These are phyloP conservation scores for Posidonia oceanica DNA, from an alignment of 116 monocot species.

Conservation along the genomic window DNA sequence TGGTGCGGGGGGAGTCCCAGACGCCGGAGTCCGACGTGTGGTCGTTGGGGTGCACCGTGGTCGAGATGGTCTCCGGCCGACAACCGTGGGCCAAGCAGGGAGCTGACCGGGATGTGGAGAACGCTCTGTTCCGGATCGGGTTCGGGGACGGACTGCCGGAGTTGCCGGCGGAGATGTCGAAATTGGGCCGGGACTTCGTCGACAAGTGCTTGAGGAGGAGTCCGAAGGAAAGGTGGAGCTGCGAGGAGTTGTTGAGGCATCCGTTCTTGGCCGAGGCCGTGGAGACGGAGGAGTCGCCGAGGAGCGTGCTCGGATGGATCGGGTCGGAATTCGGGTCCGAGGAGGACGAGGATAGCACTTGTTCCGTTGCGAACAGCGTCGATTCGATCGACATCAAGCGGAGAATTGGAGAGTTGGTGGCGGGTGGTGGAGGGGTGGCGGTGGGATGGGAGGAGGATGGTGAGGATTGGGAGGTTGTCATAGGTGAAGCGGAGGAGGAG, in stretches of 20 bases:
- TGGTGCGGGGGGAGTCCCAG: slow-evolving; percentile 15
- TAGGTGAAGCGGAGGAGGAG: neutral
- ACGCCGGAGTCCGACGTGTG: slow-evolving; percentile 25
- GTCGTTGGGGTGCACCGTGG: slow-evolving; percentile 45
- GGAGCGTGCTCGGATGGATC: slow-evolving; percentile 11
- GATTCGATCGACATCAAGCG: neutral
- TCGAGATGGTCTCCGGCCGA: slow-evolving; percentile 36
- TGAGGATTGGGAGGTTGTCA: slow-evolving; percentile 16
- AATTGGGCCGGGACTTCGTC: slow-evolving; percentile 13
- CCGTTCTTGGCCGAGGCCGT: slow-evolving; percentile 9
- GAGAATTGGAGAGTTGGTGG: slow-evolving; percentile 8
- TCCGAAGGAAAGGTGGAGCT: slow-evolving; percentile 13
- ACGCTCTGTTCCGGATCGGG: slow-evolving; percentile 20
- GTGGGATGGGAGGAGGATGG: slow-evolving; percentile 11
- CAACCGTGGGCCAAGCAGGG: slow-evolving; percentile 22
- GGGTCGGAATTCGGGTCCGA: slow-evolving; percentile 4
- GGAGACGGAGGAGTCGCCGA: slow-evolving; percentile 10
- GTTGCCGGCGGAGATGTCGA: slow-evolving; percentile 15
- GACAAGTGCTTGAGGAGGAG: slow-evolving; percentile 17
- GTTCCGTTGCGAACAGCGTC: neutral
- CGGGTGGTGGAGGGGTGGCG: neutral
- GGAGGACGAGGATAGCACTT: neutral
- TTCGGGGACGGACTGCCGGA: slow-evolving; percentile 12
- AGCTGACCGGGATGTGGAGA: slow-evolving; percentile 7
- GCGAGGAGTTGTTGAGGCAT: slow-evolving; percentile 18